Base-by-base conservation (phyloP, 2,329 filamentous ascomycete genomes). In the Ceratocystiopsis brevicomis region DNA sequence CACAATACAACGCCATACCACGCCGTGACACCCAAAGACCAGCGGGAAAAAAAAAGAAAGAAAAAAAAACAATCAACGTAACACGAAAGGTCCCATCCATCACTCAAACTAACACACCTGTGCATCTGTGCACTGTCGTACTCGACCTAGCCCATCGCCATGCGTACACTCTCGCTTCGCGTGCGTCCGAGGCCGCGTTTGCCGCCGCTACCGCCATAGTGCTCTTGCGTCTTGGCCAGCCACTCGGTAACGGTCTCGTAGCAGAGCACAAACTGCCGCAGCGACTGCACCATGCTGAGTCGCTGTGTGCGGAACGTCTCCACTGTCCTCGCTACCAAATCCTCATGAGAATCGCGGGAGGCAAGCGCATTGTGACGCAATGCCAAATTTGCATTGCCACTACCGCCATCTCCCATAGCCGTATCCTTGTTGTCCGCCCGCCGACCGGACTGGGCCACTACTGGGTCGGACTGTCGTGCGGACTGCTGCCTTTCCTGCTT, bases 171-270 rank as follows among this genome's bases (percentile, higher is more conserved):
- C 10, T 41, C 46, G 42, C 50, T 50, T 11, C 48, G n/a, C 3
- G 44, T 43, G n/a, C 47, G 45, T 1, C 47, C 47, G 8, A 38
- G 34, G 3, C 44, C 42, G 12, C 40, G 38, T 30, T 30, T 30
- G 25, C 25, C 25, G 8, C 33, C 33, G 8, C 33, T 15, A 8
- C 33, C 15, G 33, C 33, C 47, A 2, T 45, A 47, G 12, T 48
- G 49, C 38, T 66, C 66, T 43, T 73, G 63, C 36, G 66, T 53
- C 49, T 69, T 61, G 52, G 60, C 63, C 25, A 90, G 60, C 86
- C 88, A 98, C 60, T 96, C 88, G 44, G 92, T 64, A 8, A 96
- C 71, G 37, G 83, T 92, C 64, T 98, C 90, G 59, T 98, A 98
- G 59, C 90, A 98, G 33, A 98, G 73, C 41, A 95, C 88, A 61